These are phyloP conservation scores for Pyricularia pennisetigena DNA, from an alignment of 2,329 filamentous ascomycete genomes.

Conservation along the genomic window DNA sequence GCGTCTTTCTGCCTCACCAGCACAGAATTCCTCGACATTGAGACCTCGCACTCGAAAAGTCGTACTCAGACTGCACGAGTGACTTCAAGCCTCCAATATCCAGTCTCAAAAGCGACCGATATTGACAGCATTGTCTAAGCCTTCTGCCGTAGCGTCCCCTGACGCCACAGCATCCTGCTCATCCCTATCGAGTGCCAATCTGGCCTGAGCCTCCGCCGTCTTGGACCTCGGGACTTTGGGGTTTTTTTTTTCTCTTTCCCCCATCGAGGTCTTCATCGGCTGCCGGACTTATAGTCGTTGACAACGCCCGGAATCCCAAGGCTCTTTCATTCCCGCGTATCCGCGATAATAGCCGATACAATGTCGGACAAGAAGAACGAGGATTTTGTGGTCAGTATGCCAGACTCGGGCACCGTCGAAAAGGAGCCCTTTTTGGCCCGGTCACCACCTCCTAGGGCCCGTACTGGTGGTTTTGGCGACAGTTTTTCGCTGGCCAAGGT, in stretches of 20 bases:
- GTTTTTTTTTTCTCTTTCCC: too few relatives aligned
- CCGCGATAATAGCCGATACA: background rate
- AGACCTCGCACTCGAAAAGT: background rate
- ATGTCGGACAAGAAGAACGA: constrained; percentile 91
- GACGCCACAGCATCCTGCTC: background rate
- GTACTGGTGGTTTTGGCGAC: constrained; percentile 5
- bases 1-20: background rate
- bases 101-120: background rate
- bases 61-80: background rate
- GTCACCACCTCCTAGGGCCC: constrained; percentile 24
- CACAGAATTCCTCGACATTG: background rate
- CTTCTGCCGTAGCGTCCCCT: background rate
- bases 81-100: background rate
- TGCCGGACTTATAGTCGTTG: background rate
- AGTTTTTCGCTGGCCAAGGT: constrained; percentile 34
- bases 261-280: background rate
- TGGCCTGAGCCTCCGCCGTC: background rate
- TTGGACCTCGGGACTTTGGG: background rate
- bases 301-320: background rate
- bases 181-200: background rate
- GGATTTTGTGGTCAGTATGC: constrained; percentile 64
- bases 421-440: constrained; percentile 39
- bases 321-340: background rate
- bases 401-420: constrained; percentile 46
- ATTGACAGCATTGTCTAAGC: background rate